Conservation (phyloP, 352 stramenopile species). For the Phytophthora hybrid region DNA sequence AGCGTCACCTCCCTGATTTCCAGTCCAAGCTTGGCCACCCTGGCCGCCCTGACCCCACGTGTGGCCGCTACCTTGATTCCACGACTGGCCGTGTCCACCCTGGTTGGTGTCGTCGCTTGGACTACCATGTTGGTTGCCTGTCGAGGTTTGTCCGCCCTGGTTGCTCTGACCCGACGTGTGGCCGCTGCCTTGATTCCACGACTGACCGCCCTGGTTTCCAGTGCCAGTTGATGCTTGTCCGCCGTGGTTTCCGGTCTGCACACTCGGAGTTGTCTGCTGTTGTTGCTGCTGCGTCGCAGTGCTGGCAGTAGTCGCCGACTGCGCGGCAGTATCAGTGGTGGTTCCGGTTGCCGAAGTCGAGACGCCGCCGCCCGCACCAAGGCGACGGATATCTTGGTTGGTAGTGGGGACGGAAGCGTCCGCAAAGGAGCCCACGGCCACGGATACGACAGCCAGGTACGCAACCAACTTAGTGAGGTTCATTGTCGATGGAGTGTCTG, state of each 20-base stretch:
- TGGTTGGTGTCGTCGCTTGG: constrained; percentile 9
- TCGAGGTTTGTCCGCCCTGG: constrained; percentile 1
- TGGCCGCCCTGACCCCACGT: constrained; percentile 7
- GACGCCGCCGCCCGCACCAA: constrained; percentile 35
- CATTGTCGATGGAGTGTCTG: constrained; percentile 25
- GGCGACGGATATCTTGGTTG: constrained; percentile 24
- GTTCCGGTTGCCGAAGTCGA: constrained; percentile 34
- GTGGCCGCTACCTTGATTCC: constrained; percentile 4
- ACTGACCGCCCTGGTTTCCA: constrained; percentile 8
- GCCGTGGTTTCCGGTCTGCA: constrained; percentile 13
- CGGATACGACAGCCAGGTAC: constrained; percentile 35
- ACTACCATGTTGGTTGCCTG: background rate
- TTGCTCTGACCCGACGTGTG: too few species aligned
- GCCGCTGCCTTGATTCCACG: background rate
- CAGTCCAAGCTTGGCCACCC: background rate
- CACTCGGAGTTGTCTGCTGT: constrained; percentile 13
- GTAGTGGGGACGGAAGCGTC: constrained; percentile 27
- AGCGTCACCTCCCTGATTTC: constrained; percentile 2
- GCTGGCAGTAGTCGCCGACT: constrained; percentile 20
- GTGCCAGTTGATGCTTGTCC: background rate
- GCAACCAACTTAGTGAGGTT: constrained; percentile 41
- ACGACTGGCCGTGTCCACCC: constrained; percentile 5
- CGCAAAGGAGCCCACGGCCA: constrained; percentile 28
- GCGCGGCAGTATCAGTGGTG: background rate
- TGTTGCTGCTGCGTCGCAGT: constrained; percentile 9